Evolutionary conservation across 23 red algal species (phyloP), one percentile per base, ranked within the genome.

Genomic region (Agarophyton chilense): DNA sequence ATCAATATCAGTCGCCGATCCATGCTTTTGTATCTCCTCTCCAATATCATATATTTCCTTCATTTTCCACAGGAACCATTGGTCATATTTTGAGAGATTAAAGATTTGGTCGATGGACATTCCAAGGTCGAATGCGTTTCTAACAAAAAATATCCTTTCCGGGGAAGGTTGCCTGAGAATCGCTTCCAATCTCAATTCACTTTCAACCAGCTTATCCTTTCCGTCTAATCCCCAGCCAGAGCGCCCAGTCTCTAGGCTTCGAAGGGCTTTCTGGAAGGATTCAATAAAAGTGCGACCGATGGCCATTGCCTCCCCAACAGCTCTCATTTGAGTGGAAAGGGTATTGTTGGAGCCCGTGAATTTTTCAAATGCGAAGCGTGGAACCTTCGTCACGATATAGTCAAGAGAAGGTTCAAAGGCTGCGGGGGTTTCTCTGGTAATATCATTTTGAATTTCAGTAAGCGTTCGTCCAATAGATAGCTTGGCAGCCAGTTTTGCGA

Each of bases 321-420:
- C 87, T 29, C 90, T 55, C 97, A 99, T 99, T 56, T 99, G 97
- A 18, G 97, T 99, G 0, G 82, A 94, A 5, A 99, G 77, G 9
- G 88, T 87, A 56, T 96, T 57, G 13, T 38, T 80, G 2, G 89
- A 68, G n/a, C 97, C 97, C 38, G 64, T 88, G 60, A 99, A 99
- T 86, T 99, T 99, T 81, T 99, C 97, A 94, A 99, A 99, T 3
- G 97, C 90, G 51, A 99, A 99, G 17, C 97, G 72, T 42, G 97
- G 97, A 78, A 99, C 92, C 85, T 99, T 99, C n/a, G 87, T 93
- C n/a, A 99, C 97, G 25, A 99, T 78, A 81, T 99, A 99, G 73
- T 99, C 97, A 51, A 99, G 82, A 40, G 93, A 63, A 11, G 97
- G 97, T 74, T 99, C 97, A 81, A 99, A 99, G 10, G 75, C 72